Percentiles rank a stretch among this genome's conserved stretches.
Conservation (phyloP, 495 filamentous ascomycete species). For the Terfezia boudieri region DNA sequence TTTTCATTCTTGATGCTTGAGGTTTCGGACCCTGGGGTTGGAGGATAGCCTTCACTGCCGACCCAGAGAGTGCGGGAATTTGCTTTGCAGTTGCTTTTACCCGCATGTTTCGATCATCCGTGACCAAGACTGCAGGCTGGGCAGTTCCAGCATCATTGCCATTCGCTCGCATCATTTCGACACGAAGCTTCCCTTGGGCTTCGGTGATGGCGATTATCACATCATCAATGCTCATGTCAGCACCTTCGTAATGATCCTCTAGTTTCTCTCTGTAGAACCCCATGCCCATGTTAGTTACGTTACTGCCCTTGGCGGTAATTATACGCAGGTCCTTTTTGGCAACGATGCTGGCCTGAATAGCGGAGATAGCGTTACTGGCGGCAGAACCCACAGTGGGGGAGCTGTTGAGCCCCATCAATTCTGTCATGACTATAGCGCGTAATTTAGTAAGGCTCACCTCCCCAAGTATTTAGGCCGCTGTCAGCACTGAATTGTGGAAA, state of each 20-base stretch:
- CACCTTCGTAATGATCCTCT: slow-evolving; percentile 7
- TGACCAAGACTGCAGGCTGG: slow-evolving; percentile 15
- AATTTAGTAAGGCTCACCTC: not conserved
- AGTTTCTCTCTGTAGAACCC: slow-evolving; percentile 17
- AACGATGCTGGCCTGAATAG: slow-evolving; percentile 12
- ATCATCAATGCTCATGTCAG: slow-evolving; percentile 14
- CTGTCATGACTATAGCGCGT: slow-evolving; percentile 12
- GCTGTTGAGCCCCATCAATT: slow-evolving; percentile 14
- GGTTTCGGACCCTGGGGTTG: not conserved
- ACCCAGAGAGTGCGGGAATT: slow-evolving; percentile 11
- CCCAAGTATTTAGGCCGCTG: not conserved
- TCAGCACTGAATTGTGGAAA: not conserved
- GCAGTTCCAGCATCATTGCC: slow-evolving; percentile 7
- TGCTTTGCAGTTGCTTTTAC: slow-evolving; percentile 16
- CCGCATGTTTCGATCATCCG: slow-evolving; percentile 16
- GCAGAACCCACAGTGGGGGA: slow-evolving; percentile 8
- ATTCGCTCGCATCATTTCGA: slow-evolving; percentile 1
- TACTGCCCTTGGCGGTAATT: slow-evolving; percentile 11
- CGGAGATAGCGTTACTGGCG: slow-evolving; percentile 11
- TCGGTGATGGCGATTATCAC: slow-evolving; percentile 15
- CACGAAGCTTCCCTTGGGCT: slow-evolving; percentile 7
- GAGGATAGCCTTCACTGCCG: slow-evolving; percentile 3
- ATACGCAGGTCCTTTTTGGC: slow-evolving; percentile 15
- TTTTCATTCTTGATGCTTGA: not conserved
- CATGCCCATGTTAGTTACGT: slow-evolving; percentile 4